Evolutionary conservation across 2,329 filamentous ascomycete genomes (phyloP), one percentile per base, ranked within the genome.

Genomic region (Pseudogymnoascus sp.): DNA sequence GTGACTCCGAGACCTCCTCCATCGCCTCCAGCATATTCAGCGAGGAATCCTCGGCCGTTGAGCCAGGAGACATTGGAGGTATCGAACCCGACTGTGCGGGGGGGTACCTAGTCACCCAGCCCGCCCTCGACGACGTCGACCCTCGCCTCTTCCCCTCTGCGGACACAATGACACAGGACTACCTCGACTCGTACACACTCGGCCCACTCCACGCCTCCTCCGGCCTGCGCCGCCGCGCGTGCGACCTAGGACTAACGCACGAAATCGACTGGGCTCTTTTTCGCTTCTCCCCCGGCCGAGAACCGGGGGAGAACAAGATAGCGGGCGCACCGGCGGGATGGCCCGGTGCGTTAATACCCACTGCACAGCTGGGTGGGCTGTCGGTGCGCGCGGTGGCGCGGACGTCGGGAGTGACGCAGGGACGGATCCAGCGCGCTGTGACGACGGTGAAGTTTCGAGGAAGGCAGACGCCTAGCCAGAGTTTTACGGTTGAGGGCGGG

Each of bases 211-310:
- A 95, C 68, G 92, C 92, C 0, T 95, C 90, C 0, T 96, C 91
- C 19, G 92, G 92, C 5, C 88, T 97, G 61, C 84, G 90, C 3
- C 84, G 92, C 28, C 86, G 88, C 70, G 80, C 77, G 58, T 81
- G 86, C 61, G 79, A 87, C 62, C 55, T 57, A 5, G 85, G 86
- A 3, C 76, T 95, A 21, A 78, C 89, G 5, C 92, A 96, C 70
- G 92, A 97, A 72, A 91, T 97, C 45, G 92, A 97, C 72, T 97
- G 92, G 92, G 91, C 92, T 0, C 76, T 97, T 2, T 91, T 97
- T 66, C 84, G 89, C 65, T 89, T 97, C 64, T 77, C 86, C 9
- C 78, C 85, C 3, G 80, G 85, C 9, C 83, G 92, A 1, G 75
- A 85, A 12, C 89, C 92, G 2, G 77, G 81, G 0, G 80, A 83